A percentile compares a stretch with the other conserved stretches of the same genome.
These are phyloP conservation scores for Ustilago hordei DNA, from an alignment of 1,284 basidiomycete species.

Conservation along the genomic window DNA sequence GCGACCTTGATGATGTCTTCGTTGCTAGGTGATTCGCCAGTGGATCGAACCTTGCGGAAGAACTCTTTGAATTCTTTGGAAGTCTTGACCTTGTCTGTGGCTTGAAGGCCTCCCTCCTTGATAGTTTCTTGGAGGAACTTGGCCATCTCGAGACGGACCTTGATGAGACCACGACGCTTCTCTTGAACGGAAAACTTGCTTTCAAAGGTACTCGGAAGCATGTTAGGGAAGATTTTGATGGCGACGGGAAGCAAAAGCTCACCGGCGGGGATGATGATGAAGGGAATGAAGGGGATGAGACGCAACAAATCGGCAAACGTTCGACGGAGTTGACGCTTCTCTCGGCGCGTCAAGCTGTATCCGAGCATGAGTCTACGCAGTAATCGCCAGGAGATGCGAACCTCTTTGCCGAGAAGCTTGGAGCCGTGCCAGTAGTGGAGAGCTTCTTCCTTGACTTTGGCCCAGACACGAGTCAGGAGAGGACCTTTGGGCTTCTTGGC, in stretches of 20 bases:
- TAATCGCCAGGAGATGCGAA: conserved; percentile 86
- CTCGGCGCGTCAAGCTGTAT: conserved; percentile 88
- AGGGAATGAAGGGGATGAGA: conserved; percentile 93
- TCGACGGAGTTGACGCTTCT: conserved; percentile 90
- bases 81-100: conserved; percentile 83
- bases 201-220: conserved; percentile 98
- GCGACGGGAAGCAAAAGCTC: conserved; percentile 96
- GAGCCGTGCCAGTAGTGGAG: conserved; percentile 97
- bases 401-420: conserved; percentile 93
- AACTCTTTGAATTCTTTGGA: conserved; percentile 98
- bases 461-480: conserved; percentile 75
- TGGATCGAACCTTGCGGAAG: conserved; percentile 97
- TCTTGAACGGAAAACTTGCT: conserved; percentile 89
- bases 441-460: conserved; percentile 93
- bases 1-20: conserved; percentile 93
- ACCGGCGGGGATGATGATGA: conserved; percentile 97
- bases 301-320: conserved; percentile 93
- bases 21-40: conserved; percentile 90
- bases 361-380: conserved; percentile 94
- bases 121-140: conserved; percentile 99
- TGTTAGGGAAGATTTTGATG: conserved; percentile 96
- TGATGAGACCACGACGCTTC: conserved; percentile 93
- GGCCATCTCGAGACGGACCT: conserved; percentile 96
- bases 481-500: conserved; percentile 39
- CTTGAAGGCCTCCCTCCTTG: conserved; percentile 90